phyloP scores from a whole-genome alignment of 495 filamentous ascomycete species.

The Penicillium chermesinum region DNA sequence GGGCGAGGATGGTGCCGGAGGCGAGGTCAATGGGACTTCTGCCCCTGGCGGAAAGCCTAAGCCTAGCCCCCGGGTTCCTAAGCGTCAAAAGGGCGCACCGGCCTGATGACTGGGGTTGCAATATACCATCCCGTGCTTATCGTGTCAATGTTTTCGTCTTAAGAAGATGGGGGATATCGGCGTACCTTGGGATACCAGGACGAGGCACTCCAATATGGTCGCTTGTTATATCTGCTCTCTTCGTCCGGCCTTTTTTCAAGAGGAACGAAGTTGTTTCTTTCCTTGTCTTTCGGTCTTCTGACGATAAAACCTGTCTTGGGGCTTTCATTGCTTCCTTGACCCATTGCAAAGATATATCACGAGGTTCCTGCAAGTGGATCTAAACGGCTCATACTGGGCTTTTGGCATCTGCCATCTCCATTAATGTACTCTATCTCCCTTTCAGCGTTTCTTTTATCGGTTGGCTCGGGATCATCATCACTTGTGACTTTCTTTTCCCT shows the following conservation, averaged over 20 bases:
- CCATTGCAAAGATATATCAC: neutral
- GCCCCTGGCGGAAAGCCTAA: conserved; percentile 47
- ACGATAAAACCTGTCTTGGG: conserved; percentile 18
- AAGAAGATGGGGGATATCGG: conserved; percentile 31
- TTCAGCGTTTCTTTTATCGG: conserved; percentile 31
- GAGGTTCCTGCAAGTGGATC: conserved; percentile 4
- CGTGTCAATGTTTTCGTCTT: conserved; percentile 17
- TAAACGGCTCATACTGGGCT: neutral
- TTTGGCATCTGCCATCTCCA: conserved; percentile 15
- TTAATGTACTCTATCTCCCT: conserved; percentile 33
- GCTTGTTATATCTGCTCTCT: conserved; percentile 19
- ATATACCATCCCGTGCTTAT: conserved; percentile 1
- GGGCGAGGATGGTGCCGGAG: conserved; percentile 50
- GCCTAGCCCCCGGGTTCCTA: conserved; percentile 50
- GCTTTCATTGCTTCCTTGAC: conserved; percentile 18
- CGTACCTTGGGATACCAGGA: conserved; percentile 34
- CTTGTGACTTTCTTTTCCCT: conserved; percentile 7
- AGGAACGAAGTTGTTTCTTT: conserved; percentile 13
- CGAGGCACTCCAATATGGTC: conserved; percentile 13
- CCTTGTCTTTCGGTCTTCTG: conserved; percentile 17
- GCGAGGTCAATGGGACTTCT: conserved; percentile 47
- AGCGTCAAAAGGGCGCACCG: conserved; percentile 50
- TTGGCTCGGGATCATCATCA: conserved; percentile 21
- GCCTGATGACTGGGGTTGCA: conserved; percentile 6
- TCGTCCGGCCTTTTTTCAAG: conserved; percentile 18